Evolutionary conservation across 345 rosid species (phyloP).

Genomic region (Corchorus olitorius): DNA sequence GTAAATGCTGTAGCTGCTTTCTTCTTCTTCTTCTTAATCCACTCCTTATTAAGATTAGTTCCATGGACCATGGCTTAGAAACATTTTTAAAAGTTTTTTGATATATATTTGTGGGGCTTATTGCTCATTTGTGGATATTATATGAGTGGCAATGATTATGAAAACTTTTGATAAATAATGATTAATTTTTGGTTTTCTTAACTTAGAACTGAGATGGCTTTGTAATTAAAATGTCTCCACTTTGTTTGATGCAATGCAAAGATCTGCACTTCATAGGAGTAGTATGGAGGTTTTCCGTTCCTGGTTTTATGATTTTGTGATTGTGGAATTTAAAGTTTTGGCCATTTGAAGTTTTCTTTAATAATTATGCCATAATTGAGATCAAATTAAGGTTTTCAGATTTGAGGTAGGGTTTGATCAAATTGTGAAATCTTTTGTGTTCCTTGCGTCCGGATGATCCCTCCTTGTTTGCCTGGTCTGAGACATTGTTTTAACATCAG

Average conservation of each 20-base stretch:
- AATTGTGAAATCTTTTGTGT: not conserved
- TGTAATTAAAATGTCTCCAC: not conserved
- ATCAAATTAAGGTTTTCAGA: not conserved
- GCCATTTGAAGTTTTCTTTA: not conserved
- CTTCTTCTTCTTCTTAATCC: not conserved
- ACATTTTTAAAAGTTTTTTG: not conserved
- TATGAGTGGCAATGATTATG: conserved; percentile 7
- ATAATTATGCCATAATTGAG: not conserved
- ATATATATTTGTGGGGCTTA: not conserved
- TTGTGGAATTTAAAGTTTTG: conserved; percentile 4
- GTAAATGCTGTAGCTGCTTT: not conserved
- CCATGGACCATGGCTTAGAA: not conserved
- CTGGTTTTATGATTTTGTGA: not conserved
- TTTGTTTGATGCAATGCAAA: conserved; percentile 17
- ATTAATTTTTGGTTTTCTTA: not conserved
- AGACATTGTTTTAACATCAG: not conserved
- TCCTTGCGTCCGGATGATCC: not conserved
- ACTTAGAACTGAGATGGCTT: not conserved
- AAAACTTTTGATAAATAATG: conserved; percentile 13
- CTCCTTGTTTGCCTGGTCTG: not conserved
- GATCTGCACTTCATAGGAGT: conserved; percentile 13
- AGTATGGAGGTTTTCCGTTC: not conserved
- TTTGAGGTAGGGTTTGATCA: not conserved
- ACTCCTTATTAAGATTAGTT: not conserved
- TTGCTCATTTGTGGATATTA: not conserved